phyloP scores from a whole-genome alignment of 768 basidiomycete genomes.

The Kwoniella europaea region DNA sequence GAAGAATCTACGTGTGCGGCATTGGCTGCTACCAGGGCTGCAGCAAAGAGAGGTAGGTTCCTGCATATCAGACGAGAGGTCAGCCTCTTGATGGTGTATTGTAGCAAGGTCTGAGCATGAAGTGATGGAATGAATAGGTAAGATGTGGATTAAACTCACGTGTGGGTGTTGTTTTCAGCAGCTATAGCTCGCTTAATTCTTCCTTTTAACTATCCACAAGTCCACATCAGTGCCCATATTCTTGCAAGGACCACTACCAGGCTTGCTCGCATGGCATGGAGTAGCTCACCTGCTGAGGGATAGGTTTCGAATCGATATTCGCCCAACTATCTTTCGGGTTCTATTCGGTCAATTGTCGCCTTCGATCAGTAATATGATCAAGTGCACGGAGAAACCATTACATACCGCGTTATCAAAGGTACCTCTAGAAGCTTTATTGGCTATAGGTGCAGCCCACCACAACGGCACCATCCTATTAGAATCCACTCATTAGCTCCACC shows the following conservation, averaged over 20 bases:
- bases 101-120: too few relatives aligned
- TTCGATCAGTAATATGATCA: neutral
- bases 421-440: slow-evolving; percentile 7
- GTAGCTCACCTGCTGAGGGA: slow-evolving; percentile 15
- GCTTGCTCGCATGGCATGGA: too few relatives aligned
- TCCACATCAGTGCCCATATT: neutral
- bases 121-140: too few relatives aligned
- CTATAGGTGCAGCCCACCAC: slow-evolving; percentile 33
- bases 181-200: slow-evolving; percentile 32
- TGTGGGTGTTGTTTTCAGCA: slow-evolving; percentile 37
- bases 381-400: neutral
- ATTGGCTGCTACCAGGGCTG: slow-evolving; percentile 37
- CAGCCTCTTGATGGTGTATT: neutral
- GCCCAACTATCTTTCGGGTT: slow-evolving; percentile 35
- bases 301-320: slow-evolving; percentile 23
- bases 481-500: neutral
- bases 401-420: slow-evolving; percentile 30
- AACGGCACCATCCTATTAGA: slow-evolving; percentile 35
- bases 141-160: slow-evolving; percentile 20
- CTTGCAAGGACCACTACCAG: neutral
- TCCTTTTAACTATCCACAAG: slow-evolving; percentile 20
- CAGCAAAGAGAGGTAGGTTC: slow-evolving; percentile 40
- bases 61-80: neutral
- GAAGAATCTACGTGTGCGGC: slow-evolving; percentile 32
- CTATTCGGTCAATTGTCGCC: slow-evolving; percentile 3